Conservation (phyloP, 805 yeast genomes). For the Monosporozyma siamensis region DNA sequence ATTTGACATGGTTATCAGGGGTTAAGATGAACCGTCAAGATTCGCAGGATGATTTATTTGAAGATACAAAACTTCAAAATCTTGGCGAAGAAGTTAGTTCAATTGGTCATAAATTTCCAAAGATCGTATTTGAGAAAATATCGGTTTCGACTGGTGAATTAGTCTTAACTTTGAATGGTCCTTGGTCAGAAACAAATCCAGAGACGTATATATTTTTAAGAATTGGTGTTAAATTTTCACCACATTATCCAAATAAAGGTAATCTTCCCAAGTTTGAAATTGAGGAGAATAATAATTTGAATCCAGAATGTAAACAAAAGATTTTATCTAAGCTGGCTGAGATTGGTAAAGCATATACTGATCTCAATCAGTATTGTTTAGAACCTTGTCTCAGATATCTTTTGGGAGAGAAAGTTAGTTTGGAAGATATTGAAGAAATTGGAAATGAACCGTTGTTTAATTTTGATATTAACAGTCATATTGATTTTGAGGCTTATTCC, state of each 20-base stretch:
- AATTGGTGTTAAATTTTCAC: slow-evolving; percentile 61
- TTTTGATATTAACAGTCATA: slow-evolving; percentile 24
- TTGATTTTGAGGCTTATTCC: slow-evolving; percentile 30
- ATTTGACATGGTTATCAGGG: slow-evolving; percentile 88
- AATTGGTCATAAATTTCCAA: slow-evolving; percentile 84
- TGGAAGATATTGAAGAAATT: slow-evolving; percentile 33
- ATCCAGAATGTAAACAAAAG: slow-evolving; percentile 38
- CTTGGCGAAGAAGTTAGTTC: slow-evolving; percentile 86
- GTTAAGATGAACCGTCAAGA: slow-evolving; percentile 50
- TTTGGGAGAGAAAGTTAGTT: slow-evolving; percentile 66
- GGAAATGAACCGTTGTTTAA: slow-evolving; percentile 30
- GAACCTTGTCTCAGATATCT: slow-evolving; percentile 71
- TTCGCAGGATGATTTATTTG: slow-evolving; percentile 32
- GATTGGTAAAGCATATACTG: slow-evolving; percentile 49
- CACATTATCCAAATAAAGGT: slow-evolving; percentile 54
- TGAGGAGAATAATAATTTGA: slow-evolving; percentile 71
- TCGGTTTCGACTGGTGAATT: slow-evolving; percentile 80
- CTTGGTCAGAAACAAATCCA: slow-evolving; percentile 43
- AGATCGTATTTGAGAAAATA: slow-evolving; percentile 74
- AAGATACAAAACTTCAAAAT: slow-evolving; percentile 42
- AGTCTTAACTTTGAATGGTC: slow-evolving; percentile 71
- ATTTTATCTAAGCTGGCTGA: slow-evolving; percentile 44
- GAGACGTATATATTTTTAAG: slow-evolving; percentile 52
- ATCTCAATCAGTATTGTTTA: slow-evolving; percentile 55
- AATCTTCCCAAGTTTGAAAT: slow-evolving; percentile 47